A percentile compares a stretch with the other conserved stretches of the same genome.
phyloP scores from a whole-genome alignment of 331 rosid species.

The Rosa hybrid region DNA sequence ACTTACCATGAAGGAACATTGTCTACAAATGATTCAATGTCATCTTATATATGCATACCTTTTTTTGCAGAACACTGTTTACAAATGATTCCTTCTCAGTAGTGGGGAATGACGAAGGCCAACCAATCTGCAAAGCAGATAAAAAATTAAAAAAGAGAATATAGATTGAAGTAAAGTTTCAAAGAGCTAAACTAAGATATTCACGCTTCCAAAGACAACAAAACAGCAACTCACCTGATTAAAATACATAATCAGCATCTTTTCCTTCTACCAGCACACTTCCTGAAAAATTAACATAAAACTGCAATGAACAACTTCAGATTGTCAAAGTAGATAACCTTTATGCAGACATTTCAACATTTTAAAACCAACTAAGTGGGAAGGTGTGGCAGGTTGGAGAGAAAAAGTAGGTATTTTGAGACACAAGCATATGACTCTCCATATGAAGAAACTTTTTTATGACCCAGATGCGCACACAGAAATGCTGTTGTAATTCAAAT shows the following conservation, averaged over 20 bases:
- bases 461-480: background rate
- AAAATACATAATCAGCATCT: conserved; percentile 71
- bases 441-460: background rate
- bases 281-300: conserved; percentile 51
- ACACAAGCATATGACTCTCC: background rate
- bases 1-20: no score
- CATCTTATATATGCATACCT: conserved; percentile 45
- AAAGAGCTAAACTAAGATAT: conserved; percentile 10
- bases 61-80: conserved; percentile 66
- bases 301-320: conserved; percentile 22
- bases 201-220: conserved; percentile 1
- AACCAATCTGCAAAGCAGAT: conserved; percentile 8
- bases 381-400: background rate
- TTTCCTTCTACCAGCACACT: conserved; percentile 76
- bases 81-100: conserved; percentile 71
- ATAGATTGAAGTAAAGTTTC: conserved; percentile 23
- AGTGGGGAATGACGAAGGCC: conserved; percentile 68
- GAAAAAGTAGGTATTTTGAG: background rate
- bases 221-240: conserved; percentile 59
- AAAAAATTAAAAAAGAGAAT: conserved; percentile 14
- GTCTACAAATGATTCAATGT: background rate
- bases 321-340: conserved; percentile 7
- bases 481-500: background rate
- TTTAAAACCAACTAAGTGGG: background rate
- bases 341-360: conserved; percentile 6